These are phyloP conservation scores for Yarrowia galli DNA, from an alignment of 1,139 yeast genomes.

Conservation along the genomic window DNA sequence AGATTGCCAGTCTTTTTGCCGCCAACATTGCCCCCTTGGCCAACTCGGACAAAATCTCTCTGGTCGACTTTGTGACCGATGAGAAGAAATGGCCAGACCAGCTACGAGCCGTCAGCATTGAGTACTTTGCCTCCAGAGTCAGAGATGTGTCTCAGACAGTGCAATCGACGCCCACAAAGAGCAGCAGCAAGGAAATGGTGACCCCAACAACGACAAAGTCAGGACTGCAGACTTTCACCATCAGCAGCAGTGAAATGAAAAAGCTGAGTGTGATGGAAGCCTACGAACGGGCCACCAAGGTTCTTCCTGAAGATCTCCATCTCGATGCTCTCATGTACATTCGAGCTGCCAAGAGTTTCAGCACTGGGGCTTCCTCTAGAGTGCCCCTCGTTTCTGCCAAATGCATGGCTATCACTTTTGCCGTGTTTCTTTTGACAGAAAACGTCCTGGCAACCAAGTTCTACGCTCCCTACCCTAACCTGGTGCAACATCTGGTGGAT, in stretches of 20 bases:
- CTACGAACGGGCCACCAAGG: constrained; percentile 64
- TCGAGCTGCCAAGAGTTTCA: constrained; percentile 73
- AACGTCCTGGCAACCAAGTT: constrained; percentile 65
- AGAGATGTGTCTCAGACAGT: constrained; percentile 4
- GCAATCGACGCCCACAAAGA: constrained; percentile 27
- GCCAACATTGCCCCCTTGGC: constrained; percentile 44
- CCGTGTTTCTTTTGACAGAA: constrained; percentile 59
- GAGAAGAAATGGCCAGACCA: constrained; percentile 45
- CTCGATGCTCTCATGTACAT: constrained; percentile 68
- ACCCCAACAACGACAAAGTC: background rate
- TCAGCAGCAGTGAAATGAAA: constrained; percentile 47
- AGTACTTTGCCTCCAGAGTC: constrained; percentile 44
- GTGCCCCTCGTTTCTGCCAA: constrained; percentile 68
- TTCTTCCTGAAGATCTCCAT: constrained; percentile 70
- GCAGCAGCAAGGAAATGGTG: too few species aligned
- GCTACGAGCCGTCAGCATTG: constrained; percentile 46
- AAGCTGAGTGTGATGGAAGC: constrained; percentile 60
- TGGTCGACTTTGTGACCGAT: constrained; percentile 45
- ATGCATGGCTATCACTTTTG: constrained; percentile 70
- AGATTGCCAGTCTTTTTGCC: constrained; percentile 48
- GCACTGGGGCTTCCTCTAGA: constrained; percentile 59
- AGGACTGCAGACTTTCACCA: constrained; percentile 38
- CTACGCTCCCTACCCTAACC: constrained; percentile 77
- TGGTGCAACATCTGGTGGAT: constrained; percentile 74
- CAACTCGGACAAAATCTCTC: constrained; percentile 43